Evolutionary conservation across 176 grass and related monocot genomes (phyloP).

Genomic region (Saccharum spontaneum): DNA sequence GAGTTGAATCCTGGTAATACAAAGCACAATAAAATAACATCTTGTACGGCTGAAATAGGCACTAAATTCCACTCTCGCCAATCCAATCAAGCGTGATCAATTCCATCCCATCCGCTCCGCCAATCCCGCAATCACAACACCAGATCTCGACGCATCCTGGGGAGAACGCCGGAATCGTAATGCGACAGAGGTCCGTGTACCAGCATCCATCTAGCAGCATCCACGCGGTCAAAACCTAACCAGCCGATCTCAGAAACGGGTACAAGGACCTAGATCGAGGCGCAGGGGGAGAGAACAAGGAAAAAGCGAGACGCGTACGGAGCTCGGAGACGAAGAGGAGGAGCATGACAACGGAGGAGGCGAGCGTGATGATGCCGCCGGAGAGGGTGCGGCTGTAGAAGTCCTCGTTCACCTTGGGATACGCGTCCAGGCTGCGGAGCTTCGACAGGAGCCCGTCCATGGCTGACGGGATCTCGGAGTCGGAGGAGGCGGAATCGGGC

Average conservation of each 20-base stretch:
- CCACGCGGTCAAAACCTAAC: neutral
- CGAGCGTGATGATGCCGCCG: constrained; percentile 80
- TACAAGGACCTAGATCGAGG: neutral
- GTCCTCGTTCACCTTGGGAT: constrained; percentile 93
- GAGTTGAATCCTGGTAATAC: neutral
- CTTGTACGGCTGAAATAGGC: neutral
- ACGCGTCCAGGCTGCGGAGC: constrained; percentile 78
- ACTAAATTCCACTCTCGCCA: constrained; percentile 12
- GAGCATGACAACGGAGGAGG: constrained; percentile 72
- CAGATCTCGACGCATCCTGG: constrained; percentile 21
- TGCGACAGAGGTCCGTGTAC: neutral
- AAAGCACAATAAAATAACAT: neutral
- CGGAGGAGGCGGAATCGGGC: neutral
- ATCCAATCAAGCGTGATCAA: neutral
- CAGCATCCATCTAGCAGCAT: neutral
- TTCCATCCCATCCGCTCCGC: neutral
- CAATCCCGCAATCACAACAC: neutral
- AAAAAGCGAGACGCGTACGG: constrained; percentile 37
- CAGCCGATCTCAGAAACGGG: neutral
- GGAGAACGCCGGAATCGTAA: constrained; percentile 7
- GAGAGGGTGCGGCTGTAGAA: constrained; percentile 94
- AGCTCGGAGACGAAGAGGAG: constrained; percentile 94
- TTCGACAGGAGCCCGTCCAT: constrained; percentile 73
- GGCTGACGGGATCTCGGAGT: constrained; percentile 30
- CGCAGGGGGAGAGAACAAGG: neutral